Conservation (phyloP, 441 rosid species). For the Gossypium trilobum region DNA sequence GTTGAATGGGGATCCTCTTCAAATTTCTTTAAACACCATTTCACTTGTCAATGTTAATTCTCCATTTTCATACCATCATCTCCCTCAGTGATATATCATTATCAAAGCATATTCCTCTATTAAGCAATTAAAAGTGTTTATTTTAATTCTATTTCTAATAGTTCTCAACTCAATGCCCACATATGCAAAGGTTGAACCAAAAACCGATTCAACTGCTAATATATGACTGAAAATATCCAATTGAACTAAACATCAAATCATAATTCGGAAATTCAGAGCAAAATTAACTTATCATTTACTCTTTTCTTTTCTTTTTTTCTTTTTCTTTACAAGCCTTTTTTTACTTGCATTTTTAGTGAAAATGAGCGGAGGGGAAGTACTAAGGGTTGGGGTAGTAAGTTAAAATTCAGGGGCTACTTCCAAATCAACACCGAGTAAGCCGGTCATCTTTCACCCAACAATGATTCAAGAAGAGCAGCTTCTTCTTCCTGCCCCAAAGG, state of each 20-base stretch:
- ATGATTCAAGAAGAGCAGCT: slow-evolving; percentile 72
- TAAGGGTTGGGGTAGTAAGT: neutral
- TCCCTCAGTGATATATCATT: slow-evolving; percentile 7
- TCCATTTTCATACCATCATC: slow-evolving; percentile 6
- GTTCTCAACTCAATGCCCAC: no score
- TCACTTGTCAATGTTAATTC: slow-evolving; percentile 21
- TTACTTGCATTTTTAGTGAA: neutral
- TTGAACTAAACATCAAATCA: neutral
- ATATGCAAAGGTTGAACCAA: no score
- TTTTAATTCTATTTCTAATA: no score
- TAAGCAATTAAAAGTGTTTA: neutral
- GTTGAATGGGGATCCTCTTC: slow-evolving; percentile 53
- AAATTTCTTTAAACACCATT: slow-evolving; percentile 41
- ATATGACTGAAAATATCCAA: neutral
- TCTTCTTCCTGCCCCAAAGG: slow-evolving; percentile 64
- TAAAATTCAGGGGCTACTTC: neutral
- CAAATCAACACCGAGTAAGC: neutral
- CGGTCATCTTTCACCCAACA: slow-evolving; percentile 54
- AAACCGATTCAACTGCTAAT: no score
- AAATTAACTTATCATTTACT: neutral
- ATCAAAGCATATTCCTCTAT: neutral
- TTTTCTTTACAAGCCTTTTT: neutral
- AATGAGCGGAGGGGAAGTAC: neutral
- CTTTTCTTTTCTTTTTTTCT: neutral
- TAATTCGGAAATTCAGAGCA: neutral